phyloP scores from a whole-genome alignment of 192 early-diverging fungal genomes.

The Glomus cerebriforme region DNA sequence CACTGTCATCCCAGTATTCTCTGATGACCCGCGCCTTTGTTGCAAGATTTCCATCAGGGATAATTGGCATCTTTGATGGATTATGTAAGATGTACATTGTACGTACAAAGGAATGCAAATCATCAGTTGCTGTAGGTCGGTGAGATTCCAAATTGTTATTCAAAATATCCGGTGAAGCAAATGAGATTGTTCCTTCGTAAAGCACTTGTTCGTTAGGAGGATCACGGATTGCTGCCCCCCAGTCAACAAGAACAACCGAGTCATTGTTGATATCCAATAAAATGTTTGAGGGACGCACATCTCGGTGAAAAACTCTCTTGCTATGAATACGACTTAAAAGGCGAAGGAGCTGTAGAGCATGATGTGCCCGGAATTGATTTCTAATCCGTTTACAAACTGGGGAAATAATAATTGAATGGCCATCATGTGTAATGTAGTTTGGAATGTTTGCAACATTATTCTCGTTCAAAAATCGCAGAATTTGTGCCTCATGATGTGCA shows the following conservation, averaged over 20 bases:
- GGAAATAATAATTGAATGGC: neutral
- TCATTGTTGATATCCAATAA: neutral
- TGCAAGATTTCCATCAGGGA: too few relatives aligned
- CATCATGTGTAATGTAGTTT: slow-evolving; percentile 11
- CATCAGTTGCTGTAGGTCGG: neutral
- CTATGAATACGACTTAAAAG: neutral
- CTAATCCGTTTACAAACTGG: slow-evolving; percentile 14
- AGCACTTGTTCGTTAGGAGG: neutral
- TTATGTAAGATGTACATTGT: neutral
- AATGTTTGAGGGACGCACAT: slow-evolving; percentile 17
- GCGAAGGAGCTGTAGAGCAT: slow-evolving; percentile 15
- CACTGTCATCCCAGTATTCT: slow-evolving; percentile 9
- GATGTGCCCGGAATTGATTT: neutral
- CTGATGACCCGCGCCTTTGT: neutral
- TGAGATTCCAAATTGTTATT: neutral
- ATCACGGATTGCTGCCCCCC: neutral
- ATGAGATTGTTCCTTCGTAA: neutral
- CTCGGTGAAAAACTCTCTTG: neutral
- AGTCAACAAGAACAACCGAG: slow-evolving; percentile 17
- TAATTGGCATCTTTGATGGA: neutral
- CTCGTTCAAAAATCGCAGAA: neutral
- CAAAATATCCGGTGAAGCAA: slow-evolving; percentile 2
- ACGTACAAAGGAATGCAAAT: neutral
- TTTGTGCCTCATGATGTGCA: neutral
- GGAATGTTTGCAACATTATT: neutral